Conservation (phyloP, 176 grass and related monocot genomes). For the Carex littledalei region DNA sequence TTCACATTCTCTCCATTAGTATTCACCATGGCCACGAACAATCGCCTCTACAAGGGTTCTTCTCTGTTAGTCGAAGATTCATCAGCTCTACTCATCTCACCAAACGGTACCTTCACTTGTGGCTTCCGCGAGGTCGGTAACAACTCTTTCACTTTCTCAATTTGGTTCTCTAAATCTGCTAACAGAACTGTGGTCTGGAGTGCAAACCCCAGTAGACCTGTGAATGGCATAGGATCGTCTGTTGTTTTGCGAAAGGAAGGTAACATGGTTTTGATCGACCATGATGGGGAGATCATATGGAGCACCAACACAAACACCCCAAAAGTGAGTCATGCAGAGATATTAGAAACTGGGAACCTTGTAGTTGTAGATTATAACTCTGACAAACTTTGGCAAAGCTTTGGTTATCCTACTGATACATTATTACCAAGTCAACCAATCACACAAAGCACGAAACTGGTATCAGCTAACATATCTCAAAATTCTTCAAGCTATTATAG, state of each 20-base stretch:
- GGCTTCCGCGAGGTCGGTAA: conserved; percentile 34
- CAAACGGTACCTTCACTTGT: conserved; percentile 32
- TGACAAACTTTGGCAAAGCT: conserved; percentile 27
- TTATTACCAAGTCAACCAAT: conserved; percentile 20
- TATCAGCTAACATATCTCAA: conserved; percentile 15
- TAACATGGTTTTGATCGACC: conserved; percentile 36
- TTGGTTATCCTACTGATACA: conserved; percentile 30
- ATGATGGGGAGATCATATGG: conserved; percentile 31
- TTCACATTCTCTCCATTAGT: not conserved
- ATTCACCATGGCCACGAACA: not conserved
- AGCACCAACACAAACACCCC: conserved; percentile 13
- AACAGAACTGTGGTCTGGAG: conserved; percentile 38
- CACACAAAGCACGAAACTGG: conserved; percentile 15
- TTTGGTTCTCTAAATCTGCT: conserved; percentile 38
- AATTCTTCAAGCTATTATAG: conserved; percentile 16
- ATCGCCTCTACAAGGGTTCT: conserved; percentile 16
- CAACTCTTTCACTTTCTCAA: conserved; percentile 45
- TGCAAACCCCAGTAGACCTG: conserved; percentile 12
- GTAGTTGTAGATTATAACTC: not conserved
- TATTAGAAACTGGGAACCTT: conserved; percentile 17
- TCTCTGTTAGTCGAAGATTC: conserved; percentile 23
- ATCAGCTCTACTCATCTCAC: conserved; percentile 23
- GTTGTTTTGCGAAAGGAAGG: conserved; percentile 30
- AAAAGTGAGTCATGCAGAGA: conserved; percentile 1
- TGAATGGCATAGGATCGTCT: not conserved